A percentile compares a stretch with the other conserved stretches of the same genome.
These are phyloP conservation scores for Aspergillus aculeatus DNA, from an alignment of 2,329 filamentous ascomycete genomes.

Conservation along the genomic window DNA sequence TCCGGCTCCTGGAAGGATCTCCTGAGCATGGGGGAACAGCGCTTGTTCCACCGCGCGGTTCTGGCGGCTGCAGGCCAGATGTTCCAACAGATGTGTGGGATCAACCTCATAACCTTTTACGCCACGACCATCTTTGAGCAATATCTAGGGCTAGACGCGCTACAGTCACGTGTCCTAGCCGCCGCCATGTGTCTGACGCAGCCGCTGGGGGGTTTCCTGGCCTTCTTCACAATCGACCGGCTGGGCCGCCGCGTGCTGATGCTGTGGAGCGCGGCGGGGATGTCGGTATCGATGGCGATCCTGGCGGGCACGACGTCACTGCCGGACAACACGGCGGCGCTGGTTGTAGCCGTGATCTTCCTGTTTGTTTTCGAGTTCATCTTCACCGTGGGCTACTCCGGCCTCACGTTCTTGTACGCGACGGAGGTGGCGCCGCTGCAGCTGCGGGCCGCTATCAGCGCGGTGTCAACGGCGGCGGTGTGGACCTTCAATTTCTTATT, in stretches of 20 bases:
- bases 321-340: slow-evolving; percentile 44
- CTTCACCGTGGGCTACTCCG: slow-evolving; percentile 59
- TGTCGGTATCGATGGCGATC: slow-evolving; percentile 31
- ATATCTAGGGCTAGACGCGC: slow-evolving; percentile 24
- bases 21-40: slow-evolving; percentile 36
- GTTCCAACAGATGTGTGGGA: slow-evolving; percentile 40
- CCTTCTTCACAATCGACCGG: slow-evolving; percentile 49
- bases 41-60: slow-evolving; percentile 34
- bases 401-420: slow-evolving; percentile 61
- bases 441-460: slow-evolving; percentile 51
- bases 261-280: slow-evolving; percentile 32
- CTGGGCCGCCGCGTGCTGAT: slow-evolving; percentile 40
- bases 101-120: slow-evolving; percentile 40
- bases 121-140: slow-evolving; percentile 41
- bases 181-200: slow-evolving; percentile 33
- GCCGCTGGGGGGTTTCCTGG: slow-evolving; percentile 42
- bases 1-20: slow-evolving; percentile 37
- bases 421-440: slow-evolving; percentile 54
- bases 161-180: slow-evolving; percentile 28
- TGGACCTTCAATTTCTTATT: slow-evolving; percentile 42
- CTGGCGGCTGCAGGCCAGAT: slow-evolving; percentile 36
- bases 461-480: slow-evolving; percentile 52
- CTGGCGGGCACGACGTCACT: slow-evolving; percentile 54
- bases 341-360: slow-evolving; percentile 56
- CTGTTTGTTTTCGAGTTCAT: slow-evolving; percentile 62